A percentile compares a stretch with the other conserved stretches of the same genome.
Conservation (phyloP, 78 protist species). For the Trichosphaerium sp. region DNA sequence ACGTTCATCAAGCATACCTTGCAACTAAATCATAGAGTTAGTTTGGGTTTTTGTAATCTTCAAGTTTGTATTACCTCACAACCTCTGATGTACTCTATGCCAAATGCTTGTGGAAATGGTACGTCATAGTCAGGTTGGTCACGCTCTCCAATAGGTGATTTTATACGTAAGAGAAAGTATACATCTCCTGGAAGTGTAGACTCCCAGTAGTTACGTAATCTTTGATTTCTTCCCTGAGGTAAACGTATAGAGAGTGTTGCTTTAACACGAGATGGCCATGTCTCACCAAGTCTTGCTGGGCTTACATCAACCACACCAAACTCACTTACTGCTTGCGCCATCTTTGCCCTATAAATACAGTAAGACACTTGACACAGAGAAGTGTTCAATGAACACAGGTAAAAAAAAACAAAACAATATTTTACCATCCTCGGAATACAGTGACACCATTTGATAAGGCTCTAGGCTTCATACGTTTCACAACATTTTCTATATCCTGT, state of each 20-base stretch:
- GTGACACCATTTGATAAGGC: conserved; percentile 13
- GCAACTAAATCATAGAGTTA: no score
- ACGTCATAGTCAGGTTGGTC: background rate
- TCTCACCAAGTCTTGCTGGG: conserved; percentile 68
- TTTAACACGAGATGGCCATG: conserved; percentile 59
- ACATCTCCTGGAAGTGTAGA: conserved; percentile 62
- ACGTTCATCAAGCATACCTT: conserved; percentile 8
- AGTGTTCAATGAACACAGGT: background rate
- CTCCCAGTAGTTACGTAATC: no score
- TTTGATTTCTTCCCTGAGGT: no score
- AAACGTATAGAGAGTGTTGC: no score
- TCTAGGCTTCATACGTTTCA: conserved; percentile 33
- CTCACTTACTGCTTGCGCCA: background rate
- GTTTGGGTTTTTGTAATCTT: no score
- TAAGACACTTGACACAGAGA: background rate
- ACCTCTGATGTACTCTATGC: conserved; percentile 52
- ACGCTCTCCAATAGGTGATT: background rate
- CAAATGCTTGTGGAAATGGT: conserved; percentile 7
- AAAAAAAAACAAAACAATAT: conserved; percentile 54
- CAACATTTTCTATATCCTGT: conserved; percentile 63
- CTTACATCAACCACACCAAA: conserved; percentile 19
- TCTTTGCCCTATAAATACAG: background rate
- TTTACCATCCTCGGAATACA: conserved; percentile 58
- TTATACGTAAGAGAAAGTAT: conserved; percentile 53
- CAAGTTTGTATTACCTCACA: conserved; percentile 42